Conservation (phyloP, 176 grass and related monocot genomes). For the Neostapfia colusana region DNA sequence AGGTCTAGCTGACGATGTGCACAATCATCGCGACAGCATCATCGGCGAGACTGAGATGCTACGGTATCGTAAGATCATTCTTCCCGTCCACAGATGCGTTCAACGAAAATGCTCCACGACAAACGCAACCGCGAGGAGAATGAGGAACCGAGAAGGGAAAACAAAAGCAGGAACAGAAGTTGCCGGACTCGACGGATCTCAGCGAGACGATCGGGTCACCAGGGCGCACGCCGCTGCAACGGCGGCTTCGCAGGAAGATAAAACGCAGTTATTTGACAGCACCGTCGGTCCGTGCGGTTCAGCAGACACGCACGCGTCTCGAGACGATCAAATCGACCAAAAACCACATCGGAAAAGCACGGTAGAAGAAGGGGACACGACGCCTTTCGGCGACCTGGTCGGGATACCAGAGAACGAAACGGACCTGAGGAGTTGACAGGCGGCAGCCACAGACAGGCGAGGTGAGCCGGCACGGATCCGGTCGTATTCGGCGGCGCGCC, state of each 20-base stretch:
- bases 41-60: background rate
- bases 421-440: background rate
- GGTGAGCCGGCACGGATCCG: background rate
- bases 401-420: background rate
- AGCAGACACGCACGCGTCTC: background rate
- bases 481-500: background rate
- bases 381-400: background rate
- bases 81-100: background rate
- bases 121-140: background rate
- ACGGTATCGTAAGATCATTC: background rate
- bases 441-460: background rate
- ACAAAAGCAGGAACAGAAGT: background rate
- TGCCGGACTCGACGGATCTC: conserved; percentile 37
- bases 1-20: background rate
- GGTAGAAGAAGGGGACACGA: too few relatives aligned
- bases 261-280: conserved; percentile 65
- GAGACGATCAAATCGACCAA: background rate
- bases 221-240: conserved; percentile 35
- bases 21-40: background rate
- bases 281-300: conserved; percentile 57
- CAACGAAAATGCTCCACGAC: background rate
- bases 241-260: conserved; percentile 56
- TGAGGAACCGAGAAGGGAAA: background rate
- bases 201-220: conserved; percentile 54
- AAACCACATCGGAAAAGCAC: background rate